Conservation (phyloP, 106 monocot genomes). For the Dactylorhiza incarnata region DNA sequence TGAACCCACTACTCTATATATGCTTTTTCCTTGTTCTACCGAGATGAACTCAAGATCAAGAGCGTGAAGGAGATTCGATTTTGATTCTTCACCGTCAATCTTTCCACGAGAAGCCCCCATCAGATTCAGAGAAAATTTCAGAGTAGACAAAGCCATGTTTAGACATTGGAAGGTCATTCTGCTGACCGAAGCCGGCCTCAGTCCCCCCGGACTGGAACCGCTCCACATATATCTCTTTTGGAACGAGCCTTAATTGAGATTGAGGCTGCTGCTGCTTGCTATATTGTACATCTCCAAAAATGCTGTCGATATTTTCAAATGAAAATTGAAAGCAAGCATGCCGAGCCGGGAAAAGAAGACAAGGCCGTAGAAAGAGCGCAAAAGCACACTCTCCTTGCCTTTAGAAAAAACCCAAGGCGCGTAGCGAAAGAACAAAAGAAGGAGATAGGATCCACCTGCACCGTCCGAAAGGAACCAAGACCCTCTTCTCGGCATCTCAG, state of each 20-base stretch:
- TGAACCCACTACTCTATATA: no score
- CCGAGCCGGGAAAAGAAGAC: background rate
- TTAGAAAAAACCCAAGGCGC: background rate
- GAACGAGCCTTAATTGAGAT: background rate
- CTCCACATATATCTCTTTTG: background rate
- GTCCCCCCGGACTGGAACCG: slow-evolving; percentile 1
- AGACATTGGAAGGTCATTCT: slow-evolving; percentile 1
- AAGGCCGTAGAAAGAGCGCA: slow-evolving; percentile 2
- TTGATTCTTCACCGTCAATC: no score
- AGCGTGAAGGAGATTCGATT: no score
- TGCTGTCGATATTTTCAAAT: background rate
- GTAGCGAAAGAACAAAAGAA: no score
- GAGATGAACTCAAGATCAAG: no score
- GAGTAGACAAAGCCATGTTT: background rate
- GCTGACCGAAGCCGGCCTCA: background rate
- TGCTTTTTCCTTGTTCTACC: no score
- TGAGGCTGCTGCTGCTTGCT: background rate
- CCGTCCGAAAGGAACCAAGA: no score
- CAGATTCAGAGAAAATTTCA: no score
- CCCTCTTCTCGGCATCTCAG: no score
- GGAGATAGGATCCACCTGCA: no score
- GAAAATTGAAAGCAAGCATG: background rate
- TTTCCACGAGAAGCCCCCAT: no score
- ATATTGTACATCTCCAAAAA: no score
- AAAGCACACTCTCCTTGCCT: slow-evolving; percentile 1